Conservation (phyloP, 2,329 filamentous ascomycete species). For the Didymella arachidicola region DNA sequence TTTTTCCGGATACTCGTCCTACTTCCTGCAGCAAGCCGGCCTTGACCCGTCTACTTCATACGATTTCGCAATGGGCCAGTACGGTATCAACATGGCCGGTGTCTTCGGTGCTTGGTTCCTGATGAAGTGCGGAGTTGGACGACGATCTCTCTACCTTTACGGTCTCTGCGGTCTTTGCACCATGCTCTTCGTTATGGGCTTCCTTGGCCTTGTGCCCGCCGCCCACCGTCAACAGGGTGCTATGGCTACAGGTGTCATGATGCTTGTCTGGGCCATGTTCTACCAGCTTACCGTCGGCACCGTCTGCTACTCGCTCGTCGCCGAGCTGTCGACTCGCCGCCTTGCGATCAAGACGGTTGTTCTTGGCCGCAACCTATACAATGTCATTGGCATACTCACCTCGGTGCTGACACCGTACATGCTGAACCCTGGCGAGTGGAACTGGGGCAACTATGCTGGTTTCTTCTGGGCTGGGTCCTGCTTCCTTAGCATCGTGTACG, state of each 20-base stretch:
- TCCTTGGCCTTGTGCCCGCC: conserved; percentile 76
- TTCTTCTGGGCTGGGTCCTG: conserved; percentile 89
- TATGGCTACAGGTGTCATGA: conserved; percentile 82
- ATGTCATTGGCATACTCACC: conserved; percentile 82
- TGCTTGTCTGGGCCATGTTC: conserved; percentile 63
- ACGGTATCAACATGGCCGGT: conserved; percentile 76
- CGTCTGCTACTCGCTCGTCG: conserved; percentile 87
- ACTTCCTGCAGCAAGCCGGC: conserved; percentile 59
- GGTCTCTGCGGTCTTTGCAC: conserved; percentile 73
- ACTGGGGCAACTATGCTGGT: conserved; percentile 86
- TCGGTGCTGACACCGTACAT: conserved; percentile 89
- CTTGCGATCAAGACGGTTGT: conserved; percentile 93
- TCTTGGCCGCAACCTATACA: conserved; percentile 78
- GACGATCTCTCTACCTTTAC: conserved; percentile 77
- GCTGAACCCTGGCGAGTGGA: conserved; percentile 86
- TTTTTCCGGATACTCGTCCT: conserved; percentile 58
- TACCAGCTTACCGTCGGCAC: conserved; percentile 91
- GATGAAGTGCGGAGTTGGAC: conserved; percentile 77
- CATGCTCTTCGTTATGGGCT: conserved; percentile 85
- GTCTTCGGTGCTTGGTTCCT: conserved; percentile 83
- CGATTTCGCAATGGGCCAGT: conserved; percentile 63
- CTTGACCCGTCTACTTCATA: conserved; percentile 54
- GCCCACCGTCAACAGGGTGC: conserved; percentile 67
- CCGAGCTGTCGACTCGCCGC: conserved; percentile 81
- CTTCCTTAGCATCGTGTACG: conserved; percentile 81